These are phyloP conservation scores for Alternaria triticina DNA, from an alignment of 2,329 filamentous ascomycete species.

Conservation along the genomic window DNA sequence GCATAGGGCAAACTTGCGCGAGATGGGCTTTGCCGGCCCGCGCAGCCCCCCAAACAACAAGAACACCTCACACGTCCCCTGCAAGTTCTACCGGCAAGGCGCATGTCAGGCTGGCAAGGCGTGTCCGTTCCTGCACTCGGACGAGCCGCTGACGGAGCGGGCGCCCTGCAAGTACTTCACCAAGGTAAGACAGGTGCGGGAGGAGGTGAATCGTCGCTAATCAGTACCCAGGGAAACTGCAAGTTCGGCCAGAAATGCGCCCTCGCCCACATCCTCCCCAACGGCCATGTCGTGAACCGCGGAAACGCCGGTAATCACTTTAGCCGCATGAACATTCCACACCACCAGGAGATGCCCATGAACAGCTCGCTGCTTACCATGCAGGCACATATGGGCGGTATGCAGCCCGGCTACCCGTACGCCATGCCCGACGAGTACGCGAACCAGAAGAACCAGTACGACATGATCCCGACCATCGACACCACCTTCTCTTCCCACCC, in stretches of 20 bases:
- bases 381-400: conserved; percentile 55
- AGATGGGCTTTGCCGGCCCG: conserved; percentile 49
- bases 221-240: conserved; percentile 81
- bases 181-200: conserved; percentile 68
- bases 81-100: conserved; percentile 98
- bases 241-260: conserved; percentile 99
- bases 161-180: conserved; percentile 97
- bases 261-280: conserved; percentile 92
- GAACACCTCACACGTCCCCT: conserved; percentile 93
- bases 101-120: conserved; percentile 94
- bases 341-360: conserved; percentile 73
- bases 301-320: conserved; percentile 60
- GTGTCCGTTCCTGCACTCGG: conserved; percentile 95
- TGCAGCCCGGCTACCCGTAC: conserved; percentile 51
- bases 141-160: conserved; percentile 82
- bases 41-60: conserved; percentile 59
- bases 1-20: conserved; percentile 42
- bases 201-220: neutral
- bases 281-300: conserved; percentile 89
- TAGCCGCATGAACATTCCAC: conserved; percentile 71
- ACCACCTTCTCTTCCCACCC: conserved; percentile 64
- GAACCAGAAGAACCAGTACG: conserved; percentile 50
- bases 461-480: conserved; percentile 63
- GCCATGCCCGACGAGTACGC: conserved; percentile 50
- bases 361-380: conserved; percentile 73